Evolutionary conservation across 805 yeast genomes (phyloP).

Genomic region (Suhomyces sp.): DNA sequence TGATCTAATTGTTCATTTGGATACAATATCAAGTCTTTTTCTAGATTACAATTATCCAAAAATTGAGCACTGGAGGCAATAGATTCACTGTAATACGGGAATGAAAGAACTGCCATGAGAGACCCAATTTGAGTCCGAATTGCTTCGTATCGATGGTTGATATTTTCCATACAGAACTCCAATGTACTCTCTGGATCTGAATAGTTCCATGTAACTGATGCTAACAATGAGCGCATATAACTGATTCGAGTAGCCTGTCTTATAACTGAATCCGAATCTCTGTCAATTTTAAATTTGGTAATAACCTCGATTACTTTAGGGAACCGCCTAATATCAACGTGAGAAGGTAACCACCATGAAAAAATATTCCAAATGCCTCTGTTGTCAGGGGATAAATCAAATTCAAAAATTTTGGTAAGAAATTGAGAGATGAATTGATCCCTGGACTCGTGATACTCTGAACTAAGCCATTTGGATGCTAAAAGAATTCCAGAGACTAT

Average conservation of each 20-base stretch:
- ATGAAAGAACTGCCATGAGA: constrained; percentile 49
- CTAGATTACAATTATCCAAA: constrained; percentile 34
- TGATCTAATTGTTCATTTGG: constrained; percentile 16
- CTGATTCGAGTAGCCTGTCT: constrained; percentile 60
- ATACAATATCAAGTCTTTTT: constrained; percentile 34
- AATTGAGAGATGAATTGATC: constrained; percentile 49
- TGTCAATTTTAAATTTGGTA: constrained; percentile 46
- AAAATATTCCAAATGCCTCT: constrained; percentile 72
- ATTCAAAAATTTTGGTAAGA: constrained; percentile 46
- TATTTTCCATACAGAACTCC: constrained; percentile 44
- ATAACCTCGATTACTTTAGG: constrained; percentile 50
- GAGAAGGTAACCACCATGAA: constrained; percentile 70
- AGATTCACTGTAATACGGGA: constrained; percentile 44
- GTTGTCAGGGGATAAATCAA: constrained; percentile 73
- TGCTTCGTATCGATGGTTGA: constrained; percentile 68
- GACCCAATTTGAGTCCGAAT: constrained; percentile 71
- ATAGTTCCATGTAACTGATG: constrained; percentile 55
- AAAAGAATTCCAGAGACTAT: constrained; percentile 61
- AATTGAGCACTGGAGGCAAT: constrained; percentile 39
- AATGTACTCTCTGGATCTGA: constrained; percentile 47
- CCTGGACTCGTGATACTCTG: constrained; percentile 32
- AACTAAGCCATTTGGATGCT: constrained; percentile 44
- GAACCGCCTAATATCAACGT: constrained; percentile 65
- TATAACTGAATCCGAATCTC: constrained; percentile 60
- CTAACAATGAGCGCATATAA: constrained; percentile 51